Evolutionary conservation across 805 yeast genomes (phyloP).

Genomic region (Ogataea ramenticola): DNA sequence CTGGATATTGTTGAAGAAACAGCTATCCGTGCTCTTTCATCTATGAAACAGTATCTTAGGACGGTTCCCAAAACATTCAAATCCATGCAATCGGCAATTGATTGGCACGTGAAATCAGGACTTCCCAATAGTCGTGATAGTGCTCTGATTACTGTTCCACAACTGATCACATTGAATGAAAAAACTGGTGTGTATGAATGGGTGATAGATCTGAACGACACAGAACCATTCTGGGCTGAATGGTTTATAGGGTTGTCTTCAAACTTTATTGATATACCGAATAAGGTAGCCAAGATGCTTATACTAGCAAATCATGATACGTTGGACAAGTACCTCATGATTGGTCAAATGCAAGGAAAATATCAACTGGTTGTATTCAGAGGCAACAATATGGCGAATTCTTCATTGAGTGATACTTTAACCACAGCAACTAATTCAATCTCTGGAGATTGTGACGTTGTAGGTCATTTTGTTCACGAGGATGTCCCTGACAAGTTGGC

Average conservation of each 20-base stretch:
- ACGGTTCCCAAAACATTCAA: conserved; percentile 58
- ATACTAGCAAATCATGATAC: conserved; percentile 86
- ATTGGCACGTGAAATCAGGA: conserved; percentile 68
- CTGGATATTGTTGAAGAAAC: conserved; percentile 94
- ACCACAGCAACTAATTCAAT: conserved; percentile 21
- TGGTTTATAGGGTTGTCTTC: conserved; percentile 77
- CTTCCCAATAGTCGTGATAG: conserved; percentile 50
- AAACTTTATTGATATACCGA: conserved; percentile 32
- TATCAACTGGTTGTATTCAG: conserved; percentile 78
- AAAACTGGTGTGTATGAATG: conserved; percentile 31
- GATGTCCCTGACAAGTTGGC: conserved; percentile 73
- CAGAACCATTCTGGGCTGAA: conserved; percentile 65
- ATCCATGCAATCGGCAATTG: conserved; percentile 52
- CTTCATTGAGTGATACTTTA: conserved; percentile 11
- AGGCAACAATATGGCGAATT: conserved; percentile 22
- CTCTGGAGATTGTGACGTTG: conserved; percentile 31
- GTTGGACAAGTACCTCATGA: conserved; percentile 74
- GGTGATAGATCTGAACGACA: conserved; percentile 55
- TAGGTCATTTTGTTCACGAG: conserved; percentile 96
- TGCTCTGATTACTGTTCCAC: conserved; percentile 76
- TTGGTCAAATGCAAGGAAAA: conserved; percentile 98
- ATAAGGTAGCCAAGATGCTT: conserved; percentile 53
- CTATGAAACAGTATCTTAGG: conserved; percentile 61
- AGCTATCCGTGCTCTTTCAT: conserved; percentile 60
- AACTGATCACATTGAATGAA: conserved; percentile 33